phyloP scores from a whole-genome alignment of 257 asterid species.

The Fraxinus anomala region DNA sequence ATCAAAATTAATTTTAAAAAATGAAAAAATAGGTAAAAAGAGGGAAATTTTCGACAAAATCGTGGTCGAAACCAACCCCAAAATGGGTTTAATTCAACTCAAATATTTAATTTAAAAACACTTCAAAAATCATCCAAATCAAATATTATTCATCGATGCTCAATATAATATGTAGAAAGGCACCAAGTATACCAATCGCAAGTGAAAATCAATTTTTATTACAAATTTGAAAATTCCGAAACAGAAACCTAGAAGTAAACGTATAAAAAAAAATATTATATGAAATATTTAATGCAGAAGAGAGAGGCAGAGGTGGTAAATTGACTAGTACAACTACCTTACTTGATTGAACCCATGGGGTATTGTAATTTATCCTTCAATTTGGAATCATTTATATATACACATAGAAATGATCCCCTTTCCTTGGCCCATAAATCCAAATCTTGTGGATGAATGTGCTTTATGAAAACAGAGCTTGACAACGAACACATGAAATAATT shows the following conservation, averaged over 20 bases:
- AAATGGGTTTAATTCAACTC: too few species aligned
- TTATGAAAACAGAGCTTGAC: background rate
- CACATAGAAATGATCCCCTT: background rate
- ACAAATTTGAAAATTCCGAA: background rate
- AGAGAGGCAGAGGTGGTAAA: background rate
- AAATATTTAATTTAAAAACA: too few species aligned
- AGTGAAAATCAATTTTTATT: too few species aligned
- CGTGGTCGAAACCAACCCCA: too few species aligned
- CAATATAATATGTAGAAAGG: too few species aligned
- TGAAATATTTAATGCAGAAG: background rate
- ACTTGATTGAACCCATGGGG: background rate
- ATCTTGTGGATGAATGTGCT: conserved; percentile 9
- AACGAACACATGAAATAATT: background rate
- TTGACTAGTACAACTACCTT: background rate
- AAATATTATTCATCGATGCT: too few species aligned
- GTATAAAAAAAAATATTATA: background rate
- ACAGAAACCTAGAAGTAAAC: background rate
- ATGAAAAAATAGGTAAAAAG: too few species aligned
- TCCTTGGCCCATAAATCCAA: background rate
- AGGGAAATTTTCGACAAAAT: too few species aligned
- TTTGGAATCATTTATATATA: background rate
- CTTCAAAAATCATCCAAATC: too few species aligned
- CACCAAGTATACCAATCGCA: too few species aligned
- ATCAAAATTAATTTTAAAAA: too few species aligned
- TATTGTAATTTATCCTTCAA: background rate